Base-by-base conservation (phyloP, 257 asterid species). In the Nyctanthes arbortristis region DNA sequence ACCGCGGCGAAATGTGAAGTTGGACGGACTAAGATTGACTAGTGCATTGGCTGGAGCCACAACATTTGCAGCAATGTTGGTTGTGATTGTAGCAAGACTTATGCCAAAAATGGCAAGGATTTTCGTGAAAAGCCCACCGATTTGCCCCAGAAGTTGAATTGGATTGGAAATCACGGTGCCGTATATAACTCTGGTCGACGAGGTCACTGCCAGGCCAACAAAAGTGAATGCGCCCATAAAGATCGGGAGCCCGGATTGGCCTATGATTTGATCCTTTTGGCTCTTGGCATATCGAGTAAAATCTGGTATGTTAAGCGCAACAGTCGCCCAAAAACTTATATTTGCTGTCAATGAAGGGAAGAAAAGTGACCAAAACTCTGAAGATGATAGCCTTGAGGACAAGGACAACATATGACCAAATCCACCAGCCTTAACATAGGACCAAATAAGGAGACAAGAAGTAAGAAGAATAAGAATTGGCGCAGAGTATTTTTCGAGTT, bases 11-110 rank as follows among this genome's bases (percentile, higher is more conserved):
- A 93, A 93, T 0, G 85, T 90, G 83, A 93, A 91, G 32, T 6
- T 55, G 1, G 89, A 78, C 12, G 98, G 98, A 69, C 89, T 89
- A 4, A 91, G 86, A 65, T 93, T 93, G 35, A 83, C 97, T 0
- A 93, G 47, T 0, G 96, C 98, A 30, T 93, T 91, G 0, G 98
- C 97, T 0, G 96, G 98, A 1, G 98, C 99, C 3, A 93, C 99
- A 4, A 91, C 94, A 13, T 93, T 91, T 10, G 99, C 99, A 2
- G 99, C 97, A 32, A 93, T 88, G 81, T 93, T 93, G 71, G 99
- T 93, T 0, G 97, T 93, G 39, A 93, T 49, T 18, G 77, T 79
- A 28, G 97, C 96, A 1, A 93, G 83, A 54, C 94, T 89, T 39
- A 93, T 86, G 49, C 99, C 97, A 0, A 91, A 0, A 36, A 91